Evolutionary conservation across 805 yeast species (phyloP), one percentile per base, ranked within the genome.

Genomic region (Candida ascalaphidarum): DNA sequence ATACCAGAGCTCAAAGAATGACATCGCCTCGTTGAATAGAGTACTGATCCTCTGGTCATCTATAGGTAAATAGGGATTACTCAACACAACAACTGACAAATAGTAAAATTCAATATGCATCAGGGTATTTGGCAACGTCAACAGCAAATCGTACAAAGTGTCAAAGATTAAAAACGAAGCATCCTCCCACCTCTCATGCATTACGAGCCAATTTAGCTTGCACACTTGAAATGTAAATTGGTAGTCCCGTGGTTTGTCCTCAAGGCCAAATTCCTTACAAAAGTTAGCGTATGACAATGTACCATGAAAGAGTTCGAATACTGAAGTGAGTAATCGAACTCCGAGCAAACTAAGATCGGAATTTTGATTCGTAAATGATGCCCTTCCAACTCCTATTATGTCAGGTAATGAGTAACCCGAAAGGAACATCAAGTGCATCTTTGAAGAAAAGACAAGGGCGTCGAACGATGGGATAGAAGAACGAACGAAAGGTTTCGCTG

Each of bases 71-170:
- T n/a, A n/a, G n/a, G n/a, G n/a, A n/a, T 26, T 25, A 7, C 28
- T 20, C 24, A 48, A 35, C 3, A 35, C 40, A 12, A 44, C 31
- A 10, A 34, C 44, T 4, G 47, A 32, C 5, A 32, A 27, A 30
- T 40, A 41, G 32, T 47, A 45, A 29, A 39, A 48, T 19, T 46
- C 44, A 5, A 47, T 27, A 23, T 48, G 50, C 19, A 42, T 26
- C 13, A 48, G 33, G 4, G 51, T 41, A 12, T 36, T 25, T 3
- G 55, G 55, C 3, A 47, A 30, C 5, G 40, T 37, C 23, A 41
- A 43, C 36, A 41, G 31, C 15, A 48, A 34, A 18, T 41, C 40
- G 36, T 45, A 36, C 7, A 39, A 30, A 18, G 28, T 17, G 11
- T 36, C 31, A 23, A 39, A 26, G 14, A 42, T 27, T 8, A 37